Base-by-base conservation (phyloP, 352 stramenopile genomes). In the Pythium diclinum region DNA sequence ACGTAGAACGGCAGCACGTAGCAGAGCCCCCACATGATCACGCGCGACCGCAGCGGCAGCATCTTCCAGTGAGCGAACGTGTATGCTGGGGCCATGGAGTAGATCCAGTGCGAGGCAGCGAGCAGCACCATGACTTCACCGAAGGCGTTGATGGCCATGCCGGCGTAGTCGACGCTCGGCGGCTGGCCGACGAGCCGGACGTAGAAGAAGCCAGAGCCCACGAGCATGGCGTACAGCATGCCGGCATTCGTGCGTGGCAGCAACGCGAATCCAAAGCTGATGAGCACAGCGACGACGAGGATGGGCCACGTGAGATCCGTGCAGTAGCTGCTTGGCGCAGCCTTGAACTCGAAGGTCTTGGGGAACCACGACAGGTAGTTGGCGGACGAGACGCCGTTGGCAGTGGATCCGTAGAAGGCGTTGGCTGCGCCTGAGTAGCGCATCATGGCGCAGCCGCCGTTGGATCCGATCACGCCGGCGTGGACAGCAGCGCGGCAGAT, bases 401-500 rank as follows among this genome's bases (percentile, higher is more conserved):
- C 67, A 1, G 64, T 74, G 6, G 82, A 89, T 13, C 61, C 67
- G 16, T 60, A 40, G 61, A 92, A 94, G 2, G 68, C 51, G 42
- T 76, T 79, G 11, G 78, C 76, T 21, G 72, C 33, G 46, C 79
- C 81, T 49, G 71, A 61, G 71, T 77, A 89, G 25, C 77, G 72
- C 63, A 87, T 81, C 25, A 89, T 67, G 2, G 73, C 86, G 38
- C 86, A 94, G 23, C 86, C 86, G 52, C 86, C 86, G 49, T 89
- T 89, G 23, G 68, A 54, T 3, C 74, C 73, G 30, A 94, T 76
- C 34, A 87, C 86, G 13, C 86, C 86, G 17, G 86, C 79, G 67
- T 94, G 86, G 32, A 90, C 83, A 3, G 86, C 86, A 13, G 86
- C 84, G n/a, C 77, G 72, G 58, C 86, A 94, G 55, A 94, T 91